Conservation (phyloP, 2,329 filamentous ascomycete genomes). For the Trichoderma sp. region DNA sequence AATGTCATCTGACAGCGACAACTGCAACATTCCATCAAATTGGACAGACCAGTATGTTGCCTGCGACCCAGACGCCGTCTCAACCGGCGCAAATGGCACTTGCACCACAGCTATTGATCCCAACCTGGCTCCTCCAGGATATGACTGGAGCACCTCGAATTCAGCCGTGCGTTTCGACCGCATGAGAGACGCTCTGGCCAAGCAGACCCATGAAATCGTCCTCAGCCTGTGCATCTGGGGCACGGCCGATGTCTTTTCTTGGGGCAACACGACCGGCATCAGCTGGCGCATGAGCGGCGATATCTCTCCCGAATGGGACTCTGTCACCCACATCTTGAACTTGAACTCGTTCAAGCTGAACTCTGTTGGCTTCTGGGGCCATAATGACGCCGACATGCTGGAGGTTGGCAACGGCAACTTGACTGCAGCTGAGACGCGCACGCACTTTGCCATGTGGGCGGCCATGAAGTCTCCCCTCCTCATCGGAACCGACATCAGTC, state of each 20-base stretch:
- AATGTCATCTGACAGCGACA: slow-evolving; percentile 44
- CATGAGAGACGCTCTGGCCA: slow-evolving; percentile 58
- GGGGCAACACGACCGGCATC: slow-evolving; percentile 54
- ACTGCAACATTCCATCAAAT: slow-evolving; percentile 50
- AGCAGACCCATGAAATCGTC: slow-evolving; percentile 50
- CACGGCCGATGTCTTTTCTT: slow-evolving; percentile 51
- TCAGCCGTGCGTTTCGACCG: slow-evolving; percentile 48
- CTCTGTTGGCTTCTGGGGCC: slow-evolving; percentile 52
- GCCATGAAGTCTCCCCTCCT: slow-evolving; percentile 55
- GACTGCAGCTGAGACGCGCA: slow-evolving; percentile 50
- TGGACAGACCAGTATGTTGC: slow-evolving; percentile 44
- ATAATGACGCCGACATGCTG: slow-evolving; percentile 56
- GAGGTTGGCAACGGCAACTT: slow-evolving; percentile 56
- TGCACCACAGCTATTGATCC: slow-evolving; percentile 20
- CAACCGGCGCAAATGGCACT: slow-evolving; percentile 26
- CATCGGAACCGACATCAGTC: slow-evolving; percentile 50
- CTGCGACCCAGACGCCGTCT: slow-evolving; percentile 33
- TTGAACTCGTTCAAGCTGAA: slow-evolving; percentile 52
- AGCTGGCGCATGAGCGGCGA: slow-evolving; percentile 52
- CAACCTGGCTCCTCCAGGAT: slow-evolving; percentile 31
- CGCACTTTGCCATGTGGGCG: slow-evolving; percentile 58
- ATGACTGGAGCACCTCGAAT: slow-evolving; percentile 36
- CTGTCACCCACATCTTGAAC: slow-evolving; percentile 49
- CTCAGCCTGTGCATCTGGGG: slow-evolving; percentile 61
- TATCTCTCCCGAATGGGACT: slow-evolving; percentile 45